Base-by-base conservation (phyloP, 2,329 filamentous ascomycete species). In the Penicillium verrucosum region DNA sequence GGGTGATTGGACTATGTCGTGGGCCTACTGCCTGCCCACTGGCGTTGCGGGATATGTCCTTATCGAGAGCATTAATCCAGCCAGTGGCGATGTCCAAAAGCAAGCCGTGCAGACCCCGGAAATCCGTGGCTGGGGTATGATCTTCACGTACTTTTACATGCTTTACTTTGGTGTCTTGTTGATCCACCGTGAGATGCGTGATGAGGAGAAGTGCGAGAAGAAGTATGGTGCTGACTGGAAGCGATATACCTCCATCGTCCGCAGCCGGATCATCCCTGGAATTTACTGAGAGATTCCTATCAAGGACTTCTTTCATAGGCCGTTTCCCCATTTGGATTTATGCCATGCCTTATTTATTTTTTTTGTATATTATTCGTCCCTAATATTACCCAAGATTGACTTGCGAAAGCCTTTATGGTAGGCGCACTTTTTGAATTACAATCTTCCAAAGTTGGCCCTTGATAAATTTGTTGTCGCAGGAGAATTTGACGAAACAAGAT, bases 211-310 rank as follows among this genome's bases (percentile, higher is more conserved):
- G 80, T 97, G 93, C 75, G 81, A 83, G 61, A 84, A 84, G 70
- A 97, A 97, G 81, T 97, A 97, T 69, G 92, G 92, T 27, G 87
- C 87, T 65, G 92, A 97, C 70, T 97, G 93, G 92, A 85, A 92
- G 61, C 84, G 85, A 76, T 97, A 97, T 76, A 92, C 89, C 75
- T 85, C 87, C 75, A 82, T 86, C 70, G 93, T 97, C 43, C 85
- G 82, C 58, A 96, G 84, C 74, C 84, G 87, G 70, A 95, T 97
- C 65, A 76, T 97, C 40, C 93, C 93, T 6, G 89, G 89, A 36
- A 78, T 97, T 18, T 97, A 97, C 77, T 97, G 66, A 44, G 18
- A 29, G 5, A 27, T 43, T 30, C 2, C 14, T 21, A 18, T 42
- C n/a, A 38, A 46, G 23, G 25, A 25, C 16, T 11, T 21, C 8